These are phyloP conservation scores for Cryptococcus maquisensis DNA, from an alignment of 1,284 basidiomycete species.

Conservation along the genomic window DNA sequence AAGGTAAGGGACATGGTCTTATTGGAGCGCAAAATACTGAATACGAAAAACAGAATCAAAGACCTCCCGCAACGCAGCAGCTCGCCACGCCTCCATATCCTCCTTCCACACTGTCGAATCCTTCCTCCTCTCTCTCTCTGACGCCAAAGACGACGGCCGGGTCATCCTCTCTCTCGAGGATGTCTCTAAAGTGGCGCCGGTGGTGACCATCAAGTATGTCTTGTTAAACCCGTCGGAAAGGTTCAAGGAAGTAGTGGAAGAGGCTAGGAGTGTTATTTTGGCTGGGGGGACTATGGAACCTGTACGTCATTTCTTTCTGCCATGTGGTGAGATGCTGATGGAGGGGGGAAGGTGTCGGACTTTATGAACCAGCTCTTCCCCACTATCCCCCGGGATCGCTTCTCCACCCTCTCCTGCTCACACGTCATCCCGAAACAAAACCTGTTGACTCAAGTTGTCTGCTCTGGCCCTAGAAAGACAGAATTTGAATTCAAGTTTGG, in stretches of 20 bases:
- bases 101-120: slow-evolving; percentile 79
- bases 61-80: slow-evolving; percentile 6
- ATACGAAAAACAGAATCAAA: slow-evolving; percentile 8
- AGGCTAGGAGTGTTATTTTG: slow-evolving; percentile 75
- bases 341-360: slow-evolving; percentile 68
- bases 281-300: slow-evolving; percentile 98
- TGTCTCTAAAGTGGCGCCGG: slow-evolving; percentile 22
- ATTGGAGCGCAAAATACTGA: not conserved
- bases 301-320: slow-evolving; percentile 49
- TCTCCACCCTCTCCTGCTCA: slow-evolving; percentile 81
- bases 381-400: slow-evolving; percentile 58
- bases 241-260: slow-evolving; percentile 75
- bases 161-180: slow-evolving; percentile 49
- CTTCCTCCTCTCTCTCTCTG: slow-evolving; percentile 76
- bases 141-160: slow-evolving; percentile 69
- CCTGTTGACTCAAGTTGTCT: slow-evolving; percentile 72
- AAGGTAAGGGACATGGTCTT: slow-evolving; percentile 28
- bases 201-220: slow-evolving; percentile 77
- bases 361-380: slow-evolving; percentile 78
- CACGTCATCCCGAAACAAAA: slow-evolving; percentile 85
- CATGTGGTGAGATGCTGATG: not conserved
- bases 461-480: slow-evolving; percentile 69
- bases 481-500: slow-evolving; percentile 80
- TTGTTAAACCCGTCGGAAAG: slow-evolving; percentile 88
- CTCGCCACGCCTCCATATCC: slow-evolving; percentile 55